These are phyloP conservation scores for Citrus hindsii DNA, from an alignment of 345 rosid species.

Conservation along the genomic window DNA sequence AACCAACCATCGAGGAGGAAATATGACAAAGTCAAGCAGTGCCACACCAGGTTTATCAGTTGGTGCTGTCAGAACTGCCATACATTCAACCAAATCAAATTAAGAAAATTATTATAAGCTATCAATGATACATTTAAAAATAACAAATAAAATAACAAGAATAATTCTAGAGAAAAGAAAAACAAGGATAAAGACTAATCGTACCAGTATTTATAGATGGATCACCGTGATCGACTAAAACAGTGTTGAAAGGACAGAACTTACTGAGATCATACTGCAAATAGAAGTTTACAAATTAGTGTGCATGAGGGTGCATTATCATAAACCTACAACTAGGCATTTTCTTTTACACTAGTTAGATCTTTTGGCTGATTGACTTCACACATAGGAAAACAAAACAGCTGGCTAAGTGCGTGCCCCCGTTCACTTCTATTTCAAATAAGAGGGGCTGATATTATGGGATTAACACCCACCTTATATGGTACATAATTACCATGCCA, in stretches of 20 bases:
- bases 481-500: conserved; percentile 99
- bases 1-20: conserved; percentile 97
- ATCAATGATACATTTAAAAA: neutral
- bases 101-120: conserved; percentile 13
- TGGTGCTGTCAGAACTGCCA: conserved; percentile 91
- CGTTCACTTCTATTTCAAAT: neutral
- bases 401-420: neutral
- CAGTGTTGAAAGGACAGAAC: conserved; percentile 96
- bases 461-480: conserved; percentile 55
- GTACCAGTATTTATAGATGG: conserved; percentile 93
- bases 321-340: neutral
- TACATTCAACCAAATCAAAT: conserved; percentile 8
- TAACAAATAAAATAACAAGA: neutral
- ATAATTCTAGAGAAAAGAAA: neutral
- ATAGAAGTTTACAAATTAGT: neutral
- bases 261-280: conserved; percentile 84
- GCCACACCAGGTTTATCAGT: conserved; percentile 98
- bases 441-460: neutral
- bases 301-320: neutral
- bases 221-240: conserved; percentile 83
- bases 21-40: conserved; percentile 87
- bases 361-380: neutral
- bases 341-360: neutral
- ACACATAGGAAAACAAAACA: neutral
- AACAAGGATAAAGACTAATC: neutral